Percentiles rank a stretch among this genome's conserved stretches.
Evolutionary conservation across 169 alveolate species (phyloP).

Genomic region (Eimeria mitis): DNA sequence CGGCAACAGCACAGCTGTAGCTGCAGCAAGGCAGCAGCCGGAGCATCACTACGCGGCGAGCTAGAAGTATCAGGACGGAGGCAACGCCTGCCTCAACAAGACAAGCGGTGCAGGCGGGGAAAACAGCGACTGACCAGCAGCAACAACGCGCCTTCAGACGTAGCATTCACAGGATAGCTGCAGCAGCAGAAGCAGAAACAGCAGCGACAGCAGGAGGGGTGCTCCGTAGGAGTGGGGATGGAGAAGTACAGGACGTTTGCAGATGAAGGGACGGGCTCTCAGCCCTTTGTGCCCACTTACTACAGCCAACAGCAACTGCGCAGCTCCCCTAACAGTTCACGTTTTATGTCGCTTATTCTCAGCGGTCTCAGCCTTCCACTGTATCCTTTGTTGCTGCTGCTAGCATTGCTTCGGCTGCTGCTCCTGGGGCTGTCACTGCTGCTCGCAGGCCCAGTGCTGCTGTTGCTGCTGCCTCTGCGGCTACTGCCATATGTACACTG

Average conservation of each 20-base stretch:
- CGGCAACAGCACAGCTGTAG: background rate
- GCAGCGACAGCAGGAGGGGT: background rate
- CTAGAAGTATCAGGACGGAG: background rate
- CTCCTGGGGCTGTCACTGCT: constrained; percentile 44
- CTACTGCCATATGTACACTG: constrained; percentile 62
- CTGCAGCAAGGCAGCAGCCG: background rate
- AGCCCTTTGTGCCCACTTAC: constrained; percentile 77
- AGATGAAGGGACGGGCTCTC: constrained; percentile 75
- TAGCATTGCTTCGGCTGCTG: constrained; percentile 48
- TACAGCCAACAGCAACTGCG: constrained; percentile 73
- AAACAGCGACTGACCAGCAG: constrained; percentile 21
- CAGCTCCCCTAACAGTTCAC: constrained; percentile 33
- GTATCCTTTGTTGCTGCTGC: background rate
- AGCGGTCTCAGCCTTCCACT: background rate
- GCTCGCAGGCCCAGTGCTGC: constrained; percentile 28
- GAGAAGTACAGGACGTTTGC: constrained; percentile 77
- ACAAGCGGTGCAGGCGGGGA: background rate
- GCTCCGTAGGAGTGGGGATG: constrained; percentile 29
- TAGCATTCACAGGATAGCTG: background rate
- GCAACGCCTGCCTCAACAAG: background rate
- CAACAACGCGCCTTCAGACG: constrained; percentile 11
- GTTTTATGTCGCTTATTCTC: background rate
- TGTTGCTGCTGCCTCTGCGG: constrained; percentile 44
- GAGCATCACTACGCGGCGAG: background rate
- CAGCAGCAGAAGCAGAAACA: background rate